phyloP scores from a whole-genome alignment of 306 rosid species.

The Sophora flavescens region DNA sequence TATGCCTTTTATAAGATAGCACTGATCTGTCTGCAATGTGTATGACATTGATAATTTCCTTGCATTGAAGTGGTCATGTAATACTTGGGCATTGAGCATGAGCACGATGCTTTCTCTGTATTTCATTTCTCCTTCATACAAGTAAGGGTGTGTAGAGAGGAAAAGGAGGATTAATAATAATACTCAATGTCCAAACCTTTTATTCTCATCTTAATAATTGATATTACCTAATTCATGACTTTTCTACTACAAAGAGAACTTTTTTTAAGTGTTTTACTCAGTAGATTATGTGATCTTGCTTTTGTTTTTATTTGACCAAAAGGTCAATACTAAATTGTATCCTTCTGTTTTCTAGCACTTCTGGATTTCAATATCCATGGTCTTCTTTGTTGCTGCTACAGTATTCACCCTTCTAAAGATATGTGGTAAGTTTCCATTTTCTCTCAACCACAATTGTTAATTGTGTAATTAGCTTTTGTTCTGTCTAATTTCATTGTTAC shows the following conservation, averaged over 20 bases:
- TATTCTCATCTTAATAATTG: slow-evolving; percentile 17
- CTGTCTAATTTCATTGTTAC: background rate
- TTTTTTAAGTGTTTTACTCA: slow-evolving; percentile 35
- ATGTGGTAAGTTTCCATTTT: slow-evolving; percentile 68
- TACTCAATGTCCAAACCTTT: slow-evolving; percentile 2
- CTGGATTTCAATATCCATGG: slow-evolving; percentile 99
- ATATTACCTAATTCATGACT: slow-evolving; percentile 22
- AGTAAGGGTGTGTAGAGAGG: background rate
- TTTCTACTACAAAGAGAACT: background rate
- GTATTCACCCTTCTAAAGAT: slow-evolving; percentile 88
- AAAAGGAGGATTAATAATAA: background rate
- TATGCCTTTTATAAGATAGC: background rate
- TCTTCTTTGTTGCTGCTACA: slow-evolving; percentile 92
- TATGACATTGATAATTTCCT: slow-evolving; percentile 10
- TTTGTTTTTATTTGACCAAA: slow-evolving; percentile 20
- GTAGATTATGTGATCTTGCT: slow-evolving; percentile 24
- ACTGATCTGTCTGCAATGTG: background rate
- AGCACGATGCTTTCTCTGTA: background rate
- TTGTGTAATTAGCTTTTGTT: slow-evolving; percentile 28
- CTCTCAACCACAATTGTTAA: slow-evolving; percentile 28
- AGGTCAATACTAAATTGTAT: slow-evolving; percentile 42
- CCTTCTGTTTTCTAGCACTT: slow-evolving; percentile 77
- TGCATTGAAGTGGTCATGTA: background rate
- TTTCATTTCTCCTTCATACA: slow-evolving; percentile 8
- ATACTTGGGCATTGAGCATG: background rate